phyloP scores from a whole-genome alignment of 805 yeast genomes.

The Ogataea populi-albae region DNA sequence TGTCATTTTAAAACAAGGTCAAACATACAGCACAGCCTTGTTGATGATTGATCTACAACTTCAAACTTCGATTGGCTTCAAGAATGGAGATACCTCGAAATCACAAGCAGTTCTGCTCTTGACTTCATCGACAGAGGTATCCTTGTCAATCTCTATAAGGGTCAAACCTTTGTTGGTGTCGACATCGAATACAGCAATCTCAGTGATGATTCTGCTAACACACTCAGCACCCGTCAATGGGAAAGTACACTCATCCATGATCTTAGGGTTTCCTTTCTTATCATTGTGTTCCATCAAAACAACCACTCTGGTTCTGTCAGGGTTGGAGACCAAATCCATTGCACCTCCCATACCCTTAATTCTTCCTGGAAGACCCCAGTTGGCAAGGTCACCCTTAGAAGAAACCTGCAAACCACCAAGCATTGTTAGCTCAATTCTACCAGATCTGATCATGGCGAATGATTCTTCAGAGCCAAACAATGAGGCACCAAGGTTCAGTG shows the following conservation, averaged over 20 bases:
- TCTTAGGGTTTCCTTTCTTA: slow-evolving; percentile 45
- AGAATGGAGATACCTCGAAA: slow-evolving; percentile 34
- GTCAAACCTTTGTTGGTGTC: slow-evolving; percentile 37
- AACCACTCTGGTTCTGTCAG: slow-evolving; percentile 42
- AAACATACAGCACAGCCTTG: no score
- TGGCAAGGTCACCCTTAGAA: slow-evolving; percentile 46
- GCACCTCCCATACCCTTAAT: slow-evolving; percentile 56
- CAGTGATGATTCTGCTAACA: slow-evolving; percentile 46
- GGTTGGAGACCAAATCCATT: slow-evolving; percentile 50
- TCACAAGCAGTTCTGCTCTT: slow-evolving; percentile 38
- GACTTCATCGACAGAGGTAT: slow-evolving; percentile 23
- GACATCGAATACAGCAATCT: slow-evolving; percentile 47
- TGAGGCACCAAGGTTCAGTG: slow-evolving; percentile 44
- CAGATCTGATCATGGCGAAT: slow-evolving; percentile 49
- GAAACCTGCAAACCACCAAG: slow-evolving; percentile 52
- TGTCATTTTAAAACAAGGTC: no score
- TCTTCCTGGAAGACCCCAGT: slow-evolving; percentile 51
- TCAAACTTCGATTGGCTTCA: slow-evolving; percentile 18
- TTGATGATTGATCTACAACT: no score
- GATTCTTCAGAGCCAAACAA: slow-evolving; percentile 49
- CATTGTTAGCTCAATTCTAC: slow-evolving; percentile 42
- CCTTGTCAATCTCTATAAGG: slow-evolving; percentile 41
- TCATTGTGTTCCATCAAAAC: slow-evolving; percentile 49
- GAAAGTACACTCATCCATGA: slow-evolving; percentile 40
- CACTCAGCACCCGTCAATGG: slow-evolving; percentile 48